Evolutionary conservation across 2,329 filamentous ascomycete genomes (phyloP).

Genomic region (Didymella lethalis): DNA sequence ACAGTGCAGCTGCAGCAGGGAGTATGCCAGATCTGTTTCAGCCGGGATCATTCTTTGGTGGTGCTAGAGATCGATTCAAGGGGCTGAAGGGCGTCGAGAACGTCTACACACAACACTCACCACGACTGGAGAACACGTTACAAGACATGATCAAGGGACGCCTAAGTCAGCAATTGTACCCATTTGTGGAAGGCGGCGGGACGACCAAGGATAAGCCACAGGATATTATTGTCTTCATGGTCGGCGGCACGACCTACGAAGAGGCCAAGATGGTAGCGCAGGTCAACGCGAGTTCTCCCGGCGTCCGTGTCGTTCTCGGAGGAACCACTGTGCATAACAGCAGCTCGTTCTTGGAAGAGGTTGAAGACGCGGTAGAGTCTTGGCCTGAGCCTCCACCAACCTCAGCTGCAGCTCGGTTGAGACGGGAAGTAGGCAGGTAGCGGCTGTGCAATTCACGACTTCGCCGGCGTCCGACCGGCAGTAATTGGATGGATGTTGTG

Average conservation of each 20-base stretch:
- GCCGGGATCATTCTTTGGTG: slow-evolving; percentile 84
- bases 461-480: background rate
- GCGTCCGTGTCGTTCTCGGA: slow-evolving; percentile 86
- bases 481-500: background rate
- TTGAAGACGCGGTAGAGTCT: slow-evolving; percentile 83
- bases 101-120: slow-evolving; percentile 97
- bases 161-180: slow-evolving; percentile 85
- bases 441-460: background rate
- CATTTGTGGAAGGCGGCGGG: slow-evolving; percentile 88
- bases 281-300: slow-evolving; percentile 89
- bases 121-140: slow-evolving; percentile 82
- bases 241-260: slow-evolving; percentile 94
- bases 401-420: slow-evolving; percentile 68
- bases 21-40: slow-evolving; percentile 94
- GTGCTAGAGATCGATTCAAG: slow-evolving; percentile 86
- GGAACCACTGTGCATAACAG: slow-evolving; percentile 91
- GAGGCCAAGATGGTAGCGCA: slow-evolving; percentile 96
- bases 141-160: slow-evolving; percentile 94
- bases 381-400: slow-evolving; percentile 73
- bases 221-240: slow-evolving; percentile 93
- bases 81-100: slow-evolving; percentile 98
- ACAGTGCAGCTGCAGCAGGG: slow-evolving; percentile 73
- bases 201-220: slow-evolving; percentile 94
- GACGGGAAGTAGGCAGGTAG: slow-evolving; percentile 66
- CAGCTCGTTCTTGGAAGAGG: slow-evolving; percentile 85